Percentiles rank a stretch among this genome's conserved stretches.
These are phyloP conservation scores for Backusella parvicylindrica DNA, from an alignment of 192 early-diverging fungal genomes.

Conservation along the genomic window DNA sequence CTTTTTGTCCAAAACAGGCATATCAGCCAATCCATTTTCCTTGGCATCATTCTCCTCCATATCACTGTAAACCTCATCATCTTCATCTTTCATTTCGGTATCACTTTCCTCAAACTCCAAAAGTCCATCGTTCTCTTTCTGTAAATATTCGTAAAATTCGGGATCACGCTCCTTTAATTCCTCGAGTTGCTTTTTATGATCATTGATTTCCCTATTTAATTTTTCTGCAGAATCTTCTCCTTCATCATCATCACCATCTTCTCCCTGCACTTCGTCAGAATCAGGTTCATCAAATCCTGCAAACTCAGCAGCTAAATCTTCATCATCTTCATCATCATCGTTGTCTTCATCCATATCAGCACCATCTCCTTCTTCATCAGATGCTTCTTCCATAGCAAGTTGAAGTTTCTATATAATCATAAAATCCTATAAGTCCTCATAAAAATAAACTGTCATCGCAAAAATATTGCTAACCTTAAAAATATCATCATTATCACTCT, in stretches of 20 bases:
- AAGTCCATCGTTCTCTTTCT: conserved; percentile 81
- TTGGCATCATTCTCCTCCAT: conserved; percentile 1
- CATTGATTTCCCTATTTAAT: conserved; percentile 48
- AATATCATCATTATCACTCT: not conserved
- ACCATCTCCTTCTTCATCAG: conserved; percentile 18
- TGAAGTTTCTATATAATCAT: not conserved
- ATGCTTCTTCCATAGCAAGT: not conserved
- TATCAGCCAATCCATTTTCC: conserved; percentile 5
- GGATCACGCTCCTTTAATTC: conserved; percentile 84
- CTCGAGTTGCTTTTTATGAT: conserved; percentile 82
- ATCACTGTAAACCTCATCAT: conserved; percentile 10
- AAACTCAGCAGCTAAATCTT: conserved; percentile 41
- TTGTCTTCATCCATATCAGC: conserved; percentile 51
- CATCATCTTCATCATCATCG: conserved; percentile 54
- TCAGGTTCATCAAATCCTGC: conserved; percentile 47
- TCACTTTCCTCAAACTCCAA: conserved; percentile 72
- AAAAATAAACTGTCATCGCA: not conserved
- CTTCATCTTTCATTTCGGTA: conserved; percentile 43
- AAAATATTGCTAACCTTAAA: not conserved
- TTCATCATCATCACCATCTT: conserved; percentile 50
- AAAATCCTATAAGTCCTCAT: not conserved
- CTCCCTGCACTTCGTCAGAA: conserved; percentile 40
- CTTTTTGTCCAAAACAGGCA: conserved; percentile 60
- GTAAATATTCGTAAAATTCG: conserved; percentile 88
- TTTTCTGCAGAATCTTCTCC: conserved; percentile 53